A percentile compares a stretch with the other conserved stretches of the same genome.
Evolutionary conservation across 805 yeast genomes (phyloP).

Genomic region (Candida dajiaensis): DNA sequence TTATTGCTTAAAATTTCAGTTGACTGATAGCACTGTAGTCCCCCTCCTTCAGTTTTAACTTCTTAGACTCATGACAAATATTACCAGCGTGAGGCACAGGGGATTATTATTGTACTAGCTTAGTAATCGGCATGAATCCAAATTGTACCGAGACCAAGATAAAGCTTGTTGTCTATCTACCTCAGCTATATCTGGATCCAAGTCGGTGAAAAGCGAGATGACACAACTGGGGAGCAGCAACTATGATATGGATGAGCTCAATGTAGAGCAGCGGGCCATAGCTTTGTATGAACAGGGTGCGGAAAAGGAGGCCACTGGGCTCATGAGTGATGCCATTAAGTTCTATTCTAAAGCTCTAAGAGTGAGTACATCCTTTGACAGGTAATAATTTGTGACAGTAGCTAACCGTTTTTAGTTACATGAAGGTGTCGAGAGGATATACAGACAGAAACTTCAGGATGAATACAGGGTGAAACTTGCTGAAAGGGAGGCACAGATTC

Average conservation of each 20-base stretch:
- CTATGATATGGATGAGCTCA: slow-evolving; percentile 8
- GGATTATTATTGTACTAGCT: not conserved
- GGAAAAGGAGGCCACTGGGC: slow-evolving; percentile 64
- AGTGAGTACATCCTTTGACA: slow-evolving; percentile 24
- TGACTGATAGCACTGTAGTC: no score
- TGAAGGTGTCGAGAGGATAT: slow-evolving; percentile 58
- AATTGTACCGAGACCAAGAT: not conserved
- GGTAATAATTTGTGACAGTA: not conserved
- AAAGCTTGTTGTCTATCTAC: no score
- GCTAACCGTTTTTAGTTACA: slow-evolving; percentile 17
- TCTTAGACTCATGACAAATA: no score
- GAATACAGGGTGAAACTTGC: slow-evolving; percentile 29
- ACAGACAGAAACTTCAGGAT: slow-evolving; percentile 50
- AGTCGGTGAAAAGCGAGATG: not conserved
- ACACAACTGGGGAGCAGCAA: not conserved
- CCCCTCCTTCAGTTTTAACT: no score
- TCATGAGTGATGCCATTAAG: slow-evolving; percentile 76
- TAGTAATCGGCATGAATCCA: not conserved
- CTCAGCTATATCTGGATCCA: not conserved
- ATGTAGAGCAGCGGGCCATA: slow-evolving; percentile 40
- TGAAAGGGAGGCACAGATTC: slow-evolving; percentile 3
- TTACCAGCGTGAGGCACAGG: no score
- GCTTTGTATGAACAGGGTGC: slow-evolving; percentile 64
- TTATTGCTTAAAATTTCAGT: no score
- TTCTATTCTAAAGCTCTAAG: slow-evolving; percentile 68